Base-by-base conservation (phyloP, 768 basidiomycete genomes). In the Rhodotorula babjevae region DNA sequence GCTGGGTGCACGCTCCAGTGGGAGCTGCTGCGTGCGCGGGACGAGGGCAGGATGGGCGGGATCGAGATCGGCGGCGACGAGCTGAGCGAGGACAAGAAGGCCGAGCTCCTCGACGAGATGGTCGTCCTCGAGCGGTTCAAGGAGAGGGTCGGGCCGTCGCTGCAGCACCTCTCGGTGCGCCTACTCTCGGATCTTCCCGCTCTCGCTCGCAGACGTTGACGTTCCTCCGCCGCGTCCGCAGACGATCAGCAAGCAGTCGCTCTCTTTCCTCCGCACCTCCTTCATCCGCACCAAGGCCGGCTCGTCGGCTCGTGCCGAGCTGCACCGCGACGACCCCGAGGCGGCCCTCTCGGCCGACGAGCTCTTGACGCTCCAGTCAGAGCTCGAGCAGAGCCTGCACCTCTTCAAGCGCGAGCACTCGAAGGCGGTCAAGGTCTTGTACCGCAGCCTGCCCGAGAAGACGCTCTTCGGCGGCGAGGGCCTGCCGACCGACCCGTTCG, bases 1-100 rank as follows among this genome's bases (percentile, higher is more conserved):
- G 88, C 90, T 68, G 90, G 93, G 2, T 92, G 89, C 14, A 85
- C 86, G 47, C 81, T 98, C 49, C 93, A 97, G 79, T 87, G 89
- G 72, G 91, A 94, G 61, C 80, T 97, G 42, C 86, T 89, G 23
- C 86, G 85, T 75, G 89, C 90, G 3, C 81, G 84, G 57, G 62
- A 68, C 53, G 71, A 75, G 36, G 69, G 78, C 64, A 25, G 36
- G 36, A 4, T 36, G 36, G 36, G 9, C 36, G 36, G 36, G 5
- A 36, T 4, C 36, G 36, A 23, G 27, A 12, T 53, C 3, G 72
- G 69, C 6, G 67, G 65, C 42, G 58, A 60, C 47, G 67, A 61
- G 2, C 40, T 50, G 25, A 46, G 11, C 3, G 47, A 49, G 23
- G 61, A 70, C 40, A 72, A 77, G 59, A 15, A 58, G 11, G 56